Conservation (phyloP, 148 eudicot genomes). For the Dysphania ambrosioides region DNA sequence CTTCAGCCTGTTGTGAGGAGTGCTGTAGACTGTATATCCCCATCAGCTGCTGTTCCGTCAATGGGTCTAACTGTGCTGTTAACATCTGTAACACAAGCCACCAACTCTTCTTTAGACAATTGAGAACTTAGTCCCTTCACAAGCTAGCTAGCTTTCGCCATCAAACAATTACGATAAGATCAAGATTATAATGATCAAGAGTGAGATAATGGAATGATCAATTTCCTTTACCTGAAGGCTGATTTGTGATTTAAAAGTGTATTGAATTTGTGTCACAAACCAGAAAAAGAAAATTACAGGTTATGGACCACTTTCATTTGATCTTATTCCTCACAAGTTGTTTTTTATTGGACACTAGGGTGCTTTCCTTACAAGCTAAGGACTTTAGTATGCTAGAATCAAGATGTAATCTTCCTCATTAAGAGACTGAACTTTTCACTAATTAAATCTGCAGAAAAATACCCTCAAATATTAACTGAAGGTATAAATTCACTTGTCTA, state of each 20-base stretch:
- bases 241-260: conserved; percentile 1
- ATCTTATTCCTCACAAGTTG: conserved; percentile 7
- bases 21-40: conserved; percentile 85
- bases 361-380: conserved; percentile 6
- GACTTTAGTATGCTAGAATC: conserved; percentile 2
- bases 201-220: background rate
- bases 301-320: conserved; percentile 4
- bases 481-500: background rate
- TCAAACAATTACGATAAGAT: background rate
- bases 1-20: conserved; percentile 86
- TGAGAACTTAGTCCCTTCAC: background rate
- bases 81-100: conserved; percentile 49
- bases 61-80: conserved; percentile 62
- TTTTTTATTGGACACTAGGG: conserved; percentile 4
- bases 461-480: background rate
- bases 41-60: conserved; percentile 80
- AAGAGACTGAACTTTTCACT: conserved; percentile 12
- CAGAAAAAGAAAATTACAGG: background rate
- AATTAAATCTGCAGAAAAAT: background rate
- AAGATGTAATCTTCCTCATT: conserved; percentile 15
- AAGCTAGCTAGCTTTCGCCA: background rate
- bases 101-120: background rate
- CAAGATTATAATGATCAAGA: conserved; percentile 4
- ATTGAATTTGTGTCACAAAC: conserved; percentile 19
- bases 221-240: conserved; percentile 3